Evolutionary conservation across 2,329 filamentous ascomycete species (phyloP).

Genomic region (Plenodomus lindquistii): DNA sequence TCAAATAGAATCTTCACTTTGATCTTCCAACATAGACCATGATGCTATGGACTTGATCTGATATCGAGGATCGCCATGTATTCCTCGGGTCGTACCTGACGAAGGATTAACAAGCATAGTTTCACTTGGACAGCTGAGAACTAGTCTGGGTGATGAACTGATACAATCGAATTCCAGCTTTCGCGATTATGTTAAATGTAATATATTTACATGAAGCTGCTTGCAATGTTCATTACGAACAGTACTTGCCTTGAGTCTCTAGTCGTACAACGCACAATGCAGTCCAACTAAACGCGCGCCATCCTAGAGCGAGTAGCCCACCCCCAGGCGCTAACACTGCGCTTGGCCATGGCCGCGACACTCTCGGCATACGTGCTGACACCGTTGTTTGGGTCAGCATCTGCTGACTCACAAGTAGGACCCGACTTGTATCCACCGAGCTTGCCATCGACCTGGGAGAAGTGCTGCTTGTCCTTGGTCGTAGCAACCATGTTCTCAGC

Average conservation of each 20-base stretch:
- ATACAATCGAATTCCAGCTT: not conserved
- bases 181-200: not conserved
- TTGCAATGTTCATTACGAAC: not conserved
- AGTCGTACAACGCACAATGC: not conserved
- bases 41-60: no score
- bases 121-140: no score
- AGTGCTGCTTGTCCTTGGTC: constrained; percentile 42
- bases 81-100: no score
- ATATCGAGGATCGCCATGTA: no score
- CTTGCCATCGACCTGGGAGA: constrained; percentile 41
- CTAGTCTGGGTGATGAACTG: not conserved
- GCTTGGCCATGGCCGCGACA: constrained; percentile 29
- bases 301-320: constrained; percentile 22
- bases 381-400: constrained; percentile 49
- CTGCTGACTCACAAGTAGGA: constrained; percentile 42
- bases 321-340: constrained; percentile 16
- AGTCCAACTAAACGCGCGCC: constrained; percentile 1
- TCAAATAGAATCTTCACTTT: not conserved
- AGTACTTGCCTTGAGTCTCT: not conserved
- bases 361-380: constrained; percentile 50
- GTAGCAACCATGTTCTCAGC: constrained; percentile 49
- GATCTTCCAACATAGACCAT: no score
- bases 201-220: constrained; percentile 9
- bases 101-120: no score
- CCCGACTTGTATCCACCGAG: constrained; percentile 38